Evolutionary conservation across 768 basidiomycete species (phyloP).

Genomic region (Wakefieldia striispora): DNA sequence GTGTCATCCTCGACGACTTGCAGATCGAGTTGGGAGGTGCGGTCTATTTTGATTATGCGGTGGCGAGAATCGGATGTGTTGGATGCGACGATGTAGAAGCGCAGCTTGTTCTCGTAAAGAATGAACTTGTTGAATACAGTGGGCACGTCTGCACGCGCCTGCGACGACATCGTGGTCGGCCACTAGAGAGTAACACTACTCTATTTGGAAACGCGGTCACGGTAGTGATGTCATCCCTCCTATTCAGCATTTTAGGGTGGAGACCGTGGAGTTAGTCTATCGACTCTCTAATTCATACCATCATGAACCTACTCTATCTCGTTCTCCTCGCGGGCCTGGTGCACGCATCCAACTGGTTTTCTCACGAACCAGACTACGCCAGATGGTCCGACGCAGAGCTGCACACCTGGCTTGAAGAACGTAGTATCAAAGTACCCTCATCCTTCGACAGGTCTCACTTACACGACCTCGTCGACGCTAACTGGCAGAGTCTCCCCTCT

Average conservation of each 20-base stretch:
- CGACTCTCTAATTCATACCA: neutral
- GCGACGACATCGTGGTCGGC: slow-evolving; percentile 2
- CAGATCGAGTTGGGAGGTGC: slow-evolving; percentile 75
- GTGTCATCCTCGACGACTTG: slow-evolving; percentile 83
- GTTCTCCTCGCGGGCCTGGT: slow-evolving; percentile 36
- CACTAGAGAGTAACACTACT: neutral
- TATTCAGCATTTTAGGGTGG: slow-evolving; percentile 12
- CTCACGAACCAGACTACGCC: slow-evolving; percentile 37
- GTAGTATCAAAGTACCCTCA: slow-evolving; percentile 55
- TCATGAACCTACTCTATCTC: slow-evolving; percentile 20
- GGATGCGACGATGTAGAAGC: slow-evolving; percentile 91
- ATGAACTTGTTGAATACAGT: slow-evolving; percentile 73
- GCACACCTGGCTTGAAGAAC: slow-evolving; percentile 64
- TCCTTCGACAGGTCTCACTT: slow-evolving; percentile 40
- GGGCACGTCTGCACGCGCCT: too few species aligned
- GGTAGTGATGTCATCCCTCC: slow-evolving; percentile 27
- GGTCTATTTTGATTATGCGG: slow-evolving; percentile 90
- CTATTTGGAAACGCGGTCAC: neutral
- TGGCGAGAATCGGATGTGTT: slow-evolving; percentile 87
- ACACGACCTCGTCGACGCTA: slow-evolving; percentile 52
- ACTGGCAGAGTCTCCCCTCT: slow-evolving; percentile 45
- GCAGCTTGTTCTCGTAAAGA: slow-evolving; percentile 87
- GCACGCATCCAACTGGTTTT: slow-evolving; percentile 53
- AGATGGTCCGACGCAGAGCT: slow-evolving; percentile 67
- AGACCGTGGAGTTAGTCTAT: neutral